Evolutionary conservation across 345 rosid species (phyloP).

Genomic region (Microcos paniculata): DNA sequence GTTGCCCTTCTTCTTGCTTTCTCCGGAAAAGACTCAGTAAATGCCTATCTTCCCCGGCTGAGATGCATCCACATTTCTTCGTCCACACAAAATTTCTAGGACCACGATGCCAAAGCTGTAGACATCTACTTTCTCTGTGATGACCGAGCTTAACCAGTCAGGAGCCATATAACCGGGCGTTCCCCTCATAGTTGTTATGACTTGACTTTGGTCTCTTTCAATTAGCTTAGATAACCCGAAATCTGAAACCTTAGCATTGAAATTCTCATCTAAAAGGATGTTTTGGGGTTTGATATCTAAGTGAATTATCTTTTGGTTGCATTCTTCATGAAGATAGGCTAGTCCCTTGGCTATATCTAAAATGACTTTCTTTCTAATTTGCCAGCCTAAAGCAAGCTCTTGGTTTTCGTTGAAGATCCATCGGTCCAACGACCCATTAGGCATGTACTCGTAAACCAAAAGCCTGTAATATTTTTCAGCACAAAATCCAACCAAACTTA

Average conservation of each 20-base stretch:
- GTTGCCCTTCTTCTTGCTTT: constrained; percentile 8
- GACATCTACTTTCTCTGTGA: too few relatives aligned
- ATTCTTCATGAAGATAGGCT: too few relatives aligned
- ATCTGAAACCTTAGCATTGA: too few relatives aligned
- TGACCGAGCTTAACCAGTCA: too few relatives aligned
- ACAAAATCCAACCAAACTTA: constrained; percentile 20
- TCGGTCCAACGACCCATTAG: constrained; percentile 12
- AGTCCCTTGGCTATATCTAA: too few relatives aligned
- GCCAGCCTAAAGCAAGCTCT: constrained; percentile 13
- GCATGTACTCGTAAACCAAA: constrained; percentile 10
- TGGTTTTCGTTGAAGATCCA: constrained; percentile 14
- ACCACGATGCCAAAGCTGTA: too few relatives aligned
- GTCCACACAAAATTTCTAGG: too few relatives aligned
- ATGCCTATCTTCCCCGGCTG: constrained; percentile 22
- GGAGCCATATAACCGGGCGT: constrained; percentile 22
- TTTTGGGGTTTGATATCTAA: too few relatives aligned
- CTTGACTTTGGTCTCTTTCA: constrained; percentile 14
- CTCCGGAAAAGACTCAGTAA: constrained; percentile 19
- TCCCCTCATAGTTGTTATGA: constrained; percentile 25
- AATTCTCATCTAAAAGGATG: too few relatives aligned
- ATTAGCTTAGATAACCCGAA: not conserved
- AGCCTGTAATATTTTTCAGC: constrained; percentile 13
- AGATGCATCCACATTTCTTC: constrained; percentile 22
- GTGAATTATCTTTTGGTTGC: too few relatives aligned
- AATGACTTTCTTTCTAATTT: constrained; percentile 6